Percentiles rank a stretch among this genome's conserved stretches.
phyloP scores from a whole-genome alignment of 176 grass and related monocot genomes.

The Calamus simplicifolius region DNA sequence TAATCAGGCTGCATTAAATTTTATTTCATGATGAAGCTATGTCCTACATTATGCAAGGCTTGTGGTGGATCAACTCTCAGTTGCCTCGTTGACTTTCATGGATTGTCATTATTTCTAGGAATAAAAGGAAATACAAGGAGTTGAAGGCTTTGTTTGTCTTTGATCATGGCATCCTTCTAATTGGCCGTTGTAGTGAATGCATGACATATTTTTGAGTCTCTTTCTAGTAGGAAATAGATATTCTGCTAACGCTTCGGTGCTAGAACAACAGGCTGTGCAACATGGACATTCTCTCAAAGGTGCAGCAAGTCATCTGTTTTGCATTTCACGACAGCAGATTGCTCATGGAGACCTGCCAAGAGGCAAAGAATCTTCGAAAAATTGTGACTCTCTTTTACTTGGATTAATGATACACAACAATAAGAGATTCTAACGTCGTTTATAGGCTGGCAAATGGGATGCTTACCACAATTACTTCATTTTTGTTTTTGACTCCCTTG shows the following conservation, averaged over 20 bases:
- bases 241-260: conserved; percentile 5
- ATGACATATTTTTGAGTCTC: too few relatives aligned
- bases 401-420: conserved; percentile 39
- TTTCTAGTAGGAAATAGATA: neutral
- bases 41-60: too few relatives aligned
- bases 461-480: conserved; percentile 15
- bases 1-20: too few relatives aligned
- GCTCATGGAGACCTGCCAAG: conserved; percentile 95
- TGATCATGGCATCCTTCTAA: too few relatives aligned
- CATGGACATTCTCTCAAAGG: conserved; percentile 96
- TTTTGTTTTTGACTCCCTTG: neutral
- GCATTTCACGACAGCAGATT: conserved; percentile 95
- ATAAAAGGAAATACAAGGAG: too few relatives aligned
- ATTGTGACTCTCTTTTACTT: conserved; percentile 99
- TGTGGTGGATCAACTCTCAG: too few relatives aligned
- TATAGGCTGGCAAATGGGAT: conserved; percentile 26
- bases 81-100: too few relatives aligned
- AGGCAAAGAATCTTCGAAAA: conserved; percentile 93
- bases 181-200: too few relatives aligned
- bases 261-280: conserved; percentile 86
- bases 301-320: conserved; percentile 96
- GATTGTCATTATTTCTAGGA: too few relatives aligned
- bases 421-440: conserved; percentile 12
- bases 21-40: too few relatives aligned
- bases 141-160: too few relatives aligned